phyloP scores from a whole-genome alignment of 441 rosid genomes.

The Brassica balearica region DNA sequence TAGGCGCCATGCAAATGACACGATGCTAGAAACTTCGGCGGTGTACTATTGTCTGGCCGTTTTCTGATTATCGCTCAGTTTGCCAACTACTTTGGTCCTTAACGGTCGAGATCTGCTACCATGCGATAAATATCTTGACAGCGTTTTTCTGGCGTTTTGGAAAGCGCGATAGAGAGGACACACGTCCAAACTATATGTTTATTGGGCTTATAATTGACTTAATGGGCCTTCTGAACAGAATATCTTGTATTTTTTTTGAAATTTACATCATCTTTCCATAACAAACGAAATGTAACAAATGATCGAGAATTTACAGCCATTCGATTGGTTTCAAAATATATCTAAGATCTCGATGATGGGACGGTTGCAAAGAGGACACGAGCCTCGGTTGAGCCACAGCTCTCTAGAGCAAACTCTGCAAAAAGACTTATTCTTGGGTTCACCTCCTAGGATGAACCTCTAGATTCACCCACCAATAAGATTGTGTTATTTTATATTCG shows the following conservation, averaged over 20 bases:
- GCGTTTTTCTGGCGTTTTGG: constrained; percentile 7
- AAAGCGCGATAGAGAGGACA: neutral
- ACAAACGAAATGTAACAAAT: constrained; percentile 19
- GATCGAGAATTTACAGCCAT: constrained; percentile 14
- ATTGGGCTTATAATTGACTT: constrained; percentile 7
- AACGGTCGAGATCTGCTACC: neutral
- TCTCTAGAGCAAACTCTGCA: constrained; percentile 83
- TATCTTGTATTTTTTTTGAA: neutral
- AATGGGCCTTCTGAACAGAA: constrained; percentile 32
- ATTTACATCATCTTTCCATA: constrained; percentile 20
- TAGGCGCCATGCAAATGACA: constrained; percentile 13
- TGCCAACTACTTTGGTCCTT: constrained; percentile 3
- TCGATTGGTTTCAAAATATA: constrained; percentile 52
- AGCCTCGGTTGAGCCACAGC: constrained; percentile 70
- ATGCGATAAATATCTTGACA: constrained; percentile 11
- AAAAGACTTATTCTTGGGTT: no score
- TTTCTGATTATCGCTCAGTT: neutral
- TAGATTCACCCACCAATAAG: no score
- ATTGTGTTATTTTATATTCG: no score
- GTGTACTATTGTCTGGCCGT: constrained; percentile 21
- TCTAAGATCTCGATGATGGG: constrained; percentile 75
- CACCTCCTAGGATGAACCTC: no score
- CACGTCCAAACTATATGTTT: neutral
- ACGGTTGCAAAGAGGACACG: constrained; percentile 88
- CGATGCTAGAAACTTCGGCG: constrained; percentile 18